A percentile compares a stretch with the other conserved stretches of the same genome.
These are phyloP conservation scores for Zymoseptoria brevis DNA, from an alignment of 2,329 filamentous ascomycete genomes.

Conservation along the genomic window DNA sequence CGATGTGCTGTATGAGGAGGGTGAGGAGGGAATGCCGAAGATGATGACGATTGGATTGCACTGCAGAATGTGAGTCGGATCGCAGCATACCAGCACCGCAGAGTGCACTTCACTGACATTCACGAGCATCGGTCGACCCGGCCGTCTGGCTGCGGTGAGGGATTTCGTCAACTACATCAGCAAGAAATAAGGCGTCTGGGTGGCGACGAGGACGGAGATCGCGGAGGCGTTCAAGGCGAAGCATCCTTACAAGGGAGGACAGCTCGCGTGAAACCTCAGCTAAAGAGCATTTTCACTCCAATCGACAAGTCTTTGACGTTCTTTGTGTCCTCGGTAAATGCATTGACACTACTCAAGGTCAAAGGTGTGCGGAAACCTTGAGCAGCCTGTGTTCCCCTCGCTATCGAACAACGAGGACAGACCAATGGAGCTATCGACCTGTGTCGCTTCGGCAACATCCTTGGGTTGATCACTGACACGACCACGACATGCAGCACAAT, in stretches of 20 bases:
- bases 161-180: slow-evolving; percentile 48
- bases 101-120: slow-evolving; percentile 26
- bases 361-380: no score
- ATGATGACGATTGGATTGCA: slow-evolving; percentile 54
- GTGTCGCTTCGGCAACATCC: no score
- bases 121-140: slow-evolving; percentile 42
- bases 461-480: neutral
- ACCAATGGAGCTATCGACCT: no score
- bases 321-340: neutral
- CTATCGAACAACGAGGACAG: no score
- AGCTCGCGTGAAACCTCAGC: slow-evolving; percentile 3
- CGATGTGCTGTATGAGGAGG: slow-evolving; percentile 47
- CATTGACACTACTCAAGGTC: no score
- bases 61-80: slow-evolving; percentile 35
- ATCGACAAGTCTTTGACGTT: neutral
- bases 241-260: slow-evolving; percentile 39
- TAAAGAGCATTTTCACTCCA: neutral
- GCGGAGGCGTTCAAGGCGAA: slow-evolving; percentile 42
- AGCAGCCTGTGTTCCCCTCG: no score
- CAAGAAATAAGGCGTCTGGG: slow-evolving; percentile 47
- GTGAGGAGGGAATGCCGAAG: slow-evolving; percentile 37
- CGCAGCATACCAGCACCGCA: neutral
- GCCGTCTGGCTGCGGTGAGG: slow-evolving; percentile 43
- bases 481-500: neutral
- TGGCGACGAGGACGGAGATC: slow-evolving; percentile 47